Percentiles rank a stretch among this genome's conserved stretches.
Conservation (phyloP, 2,329 filamentous ascomycete species). For the Zelopaecilomyces penicillatus region DNA sequence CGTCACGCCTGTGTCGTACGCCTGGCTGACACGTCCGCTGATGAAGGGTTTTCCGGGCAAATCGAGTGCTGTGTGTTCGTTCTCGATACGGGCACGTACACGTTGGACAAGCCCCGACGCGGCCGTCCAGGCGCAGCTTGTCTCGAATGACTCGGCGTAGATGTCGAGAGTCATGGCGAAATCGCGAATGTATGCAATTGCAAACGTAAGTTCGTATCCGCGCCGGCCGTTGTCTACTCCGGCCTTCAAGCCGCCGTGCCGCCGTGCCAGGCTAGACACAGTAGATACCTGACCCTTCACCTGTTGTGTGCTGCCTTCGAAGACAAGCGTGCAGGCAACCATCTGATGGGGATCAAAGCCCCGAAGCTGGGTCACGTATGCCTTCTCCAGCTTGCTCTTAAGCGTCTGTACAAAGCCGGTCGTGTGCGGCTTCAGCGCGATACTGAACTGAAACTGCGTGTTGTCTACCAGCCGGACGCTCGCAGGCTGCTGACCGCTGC, state of each 20-base stretch:
- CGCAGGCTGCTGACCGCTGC: background rate
- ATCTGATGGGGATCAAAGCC: slow-evolving; percentile 1
- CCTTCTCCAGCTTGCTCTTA: background rate
- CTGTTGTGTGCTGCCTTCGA: background rate
- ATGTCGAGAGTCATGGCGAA: slow-evolving; percentile 3
- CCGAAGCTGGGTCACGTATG: background rate
- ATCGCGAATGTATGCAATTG: slow-evolving; percentile 4
- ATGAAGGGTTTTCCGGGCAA: slow-evolving; percentile 1
- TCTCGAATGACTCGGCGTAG: slow-evolving; percentile 1
- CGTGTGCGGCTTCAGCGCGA: slow-evolving; percentile 1
- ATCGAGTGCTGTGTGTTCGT: background rate
- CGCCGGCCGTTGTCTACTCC: slow-evolving; percentile 3
- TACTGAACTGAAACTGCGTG: slow-evolving; percentile 2
- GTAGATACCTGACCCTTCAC: background rate
- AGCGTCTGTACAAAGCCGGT: background rate
- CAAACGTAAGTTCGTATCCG: slow-evolving; percentile 4
- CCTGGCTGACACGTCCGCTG: background rate
- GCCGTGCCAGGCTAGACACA: background rate
- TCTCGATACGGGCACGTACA: background rate
- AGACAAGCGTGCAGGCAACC: slow-evolving; percentile 1
- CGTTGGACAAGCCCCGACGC: background rate
- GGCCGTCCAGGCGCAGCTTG: background rate
- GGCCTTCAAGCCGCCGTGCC: slow-evolving; percentile 1
- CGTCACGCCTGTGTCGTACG: slow-evolving; percentile 1
- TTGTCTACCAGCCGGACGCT: slow-evolving; percentile 4